Evolutionary conservation across 2,329 filamentous ascomycete species (phyloP), one percentile per base, ranked within the genome.

Genomic region (Dryadomyces quercivorus): DNA sequence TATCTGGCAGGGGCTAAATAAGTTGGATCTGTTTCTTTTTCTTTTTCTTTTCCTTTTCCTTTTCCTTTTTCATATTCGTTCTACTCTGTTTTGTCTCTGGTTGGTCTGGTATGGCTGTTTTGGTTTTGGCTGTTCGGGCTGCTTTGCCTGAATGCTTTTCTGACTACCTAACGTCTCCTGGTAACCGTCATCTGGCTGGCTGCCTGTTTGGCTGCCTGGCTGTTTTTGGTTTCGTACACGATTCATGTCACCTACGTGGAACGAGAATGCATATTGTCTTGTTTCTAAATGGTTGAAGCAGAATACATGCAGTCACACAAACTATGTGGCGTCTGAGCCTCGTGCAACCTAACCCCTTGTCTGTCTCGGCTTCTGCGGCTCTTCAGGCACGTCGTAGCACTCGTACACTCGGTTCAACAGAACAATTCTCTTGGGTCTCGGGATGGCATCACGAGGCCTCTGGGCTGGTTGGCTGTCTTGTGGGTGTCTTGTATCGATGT

Each of bases 1-100:
- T 82, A 80, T 59, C 66, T 82, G 20, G 77, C 78, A 36, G 78
- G 78, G 5, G 76, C 58, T 7, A 61, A 59, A 38, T 61, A 46
- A 16, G 20, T 22, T n/a, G 15, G 34, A 45, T 47, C 5, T 40
- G 34, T 49, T 40, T 26, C 31, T 40, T 13, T 49, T 40, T 18
- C 34, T 44, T 18, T 54, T 21, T 50, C 40, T 40, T 44, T 55
- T 50, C 36, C 40, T 53, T 47, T 52, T 18, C 42, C 13, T 36
- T 16, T 54, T 8, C 6, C n/a, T n/a, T n/a, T n/a, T n/a, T n/a
- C n/a, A n/a, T n/a, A n/a, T n/a, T n/a, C n/a, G n/a, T n/a, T n/a
- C n/a, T n/a, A n/a, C n/a, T n/a, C n/a, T n/a, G n/a, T 45, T 40
- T 16, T 47, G 8, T 40, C 52, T 49, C 50, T 55, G 20, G 5